Conservation (phyloP, 2,329 filamentous ascomycete genomes). For the Celoporthe dispersa region DNA sequence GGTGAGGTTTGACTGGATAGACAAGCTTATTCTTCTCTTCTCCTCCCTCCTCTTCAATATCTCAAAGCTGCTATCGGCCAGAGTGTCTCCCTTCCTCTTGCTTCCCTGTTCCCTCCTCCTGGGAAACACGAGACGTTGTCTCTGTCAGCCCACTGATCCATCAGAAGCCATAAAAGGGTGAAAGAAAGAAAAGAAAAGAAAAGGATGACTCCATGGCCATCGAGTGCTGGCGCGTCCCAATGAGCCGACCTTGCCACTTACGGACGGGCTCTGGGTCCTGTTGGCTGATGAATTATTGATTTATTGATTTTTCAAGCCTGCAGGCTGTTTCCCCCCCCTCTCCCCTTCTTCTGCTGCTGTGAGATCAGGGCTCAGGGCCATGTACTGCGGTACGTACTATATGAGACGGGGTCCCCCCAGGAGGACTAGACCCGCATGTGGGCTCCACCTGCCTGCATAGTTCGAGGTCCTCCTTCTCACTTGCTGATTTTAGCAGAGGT, state of each 20-base stretch:
- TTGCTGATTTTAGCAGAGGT: neutral
- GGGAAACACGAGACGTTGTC: neutral
- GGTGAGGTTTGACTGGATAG: neutral
- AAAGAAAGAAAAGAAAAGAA: neutral
- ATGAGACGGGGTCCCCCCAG: neutral
- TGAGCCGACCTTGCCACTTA: neutral
- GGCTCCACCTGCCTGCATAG: conserved; percentile 1
- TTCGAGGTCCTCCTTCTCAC: neutral
- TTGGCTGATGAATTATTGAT: conserved; percentile 17
- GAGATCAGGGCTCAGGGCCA: neutral
- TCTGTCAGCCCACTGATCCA: neutral
- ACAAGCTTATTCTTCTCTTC: neutral
- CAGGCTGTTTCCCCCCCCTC: neutral
- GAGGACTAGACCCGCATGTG: neutral
- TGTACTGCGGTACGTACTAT: neutral
- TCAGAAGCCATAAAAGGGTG: neutral
- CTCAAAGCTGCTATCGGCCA: neutral
- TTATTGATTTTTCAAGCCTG: conserved; percentile 2
- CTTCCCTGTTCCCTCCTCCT: neutral
- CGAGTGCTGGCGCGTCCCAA: neutral
- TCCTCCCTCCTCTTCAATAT: neutral
- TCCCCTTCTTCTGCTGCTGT: too few species aligned
- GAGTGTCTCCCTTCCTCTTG: neutral
- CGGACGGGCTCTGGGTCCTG: neutral
- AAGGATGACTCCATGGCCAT: neutral